These are phyloP conservation scores for Kwoniella botswanensis DNA, from an alignment of 768 basidiomycete genomes.

Conservation along the genomic window DNA sequence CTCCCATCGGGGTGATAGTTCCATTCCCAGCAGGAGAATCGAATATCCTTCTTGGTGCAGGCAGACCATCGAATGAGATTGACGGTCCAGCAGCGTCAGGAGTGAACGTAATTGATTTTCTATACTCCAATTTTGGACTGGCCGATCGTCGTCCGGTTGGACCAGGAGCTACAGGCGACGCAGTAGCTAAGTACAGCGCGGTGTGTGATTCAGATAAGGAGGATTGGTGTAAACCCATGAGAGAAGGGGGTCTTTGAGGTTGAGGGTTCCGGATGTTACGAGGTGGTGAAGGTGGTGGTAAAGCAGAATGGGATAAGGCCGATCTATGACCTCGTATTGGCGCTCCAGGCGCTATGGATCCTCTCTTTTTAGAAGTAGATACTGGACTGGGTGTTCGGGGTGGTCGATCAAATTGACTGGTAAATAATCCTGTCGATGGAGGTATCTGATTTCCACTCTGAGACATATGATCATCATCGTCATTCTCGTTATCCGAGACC, in stretches of 20 bases:
- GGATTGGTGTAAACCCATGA: slow-evolving; percentile 47
- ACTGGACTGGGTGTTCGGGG: slow-evolving; percentile 45
- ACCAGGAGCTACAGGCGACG: slow-evolving; percentile 36
- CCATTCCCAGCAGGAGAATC: slow-evolving; percentile 16
- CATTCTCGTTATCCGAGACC: slow-evolving; percentile 39
- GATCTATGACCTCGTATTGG: slow-evolving; percentile 39
- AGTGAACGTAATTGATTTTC: slow-evolving; percentile 42
- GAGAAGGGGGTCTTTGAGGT: slow-evolving; percentile 32
- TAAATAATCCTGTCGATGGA: slow-evolving; percentile 30
- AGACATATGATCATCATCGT: slow-evolving; percentile 22
- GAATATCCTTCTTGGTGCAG: slow-evolving; percentile 23
- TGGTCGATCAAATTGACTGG: slow-evolving; percentile 41
- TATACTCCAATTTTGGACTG: slow-evolving; percentile 33
- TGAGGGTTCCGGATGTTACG: not conserved
- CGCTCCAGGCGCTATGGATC: slow-evolving; percentile 38
- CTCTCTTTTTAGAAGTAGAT: slow-evolving; percentile 16
- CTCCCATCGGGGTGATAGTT: slow-evolving; percentile 16
- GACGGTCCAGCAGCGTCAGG: slow-evolving; percentile 41
- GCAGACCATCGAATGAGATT: slow-evolving; percentile 29
- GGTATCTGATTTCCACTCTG: slow-evolving; percentile 2
- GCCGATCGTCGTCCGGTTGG: slow-evolving; percentile 28
- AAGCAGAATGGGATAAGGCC: slow-evolving; percentile 28
- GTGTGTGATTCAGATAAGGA: slow-evolving; percentile 53
- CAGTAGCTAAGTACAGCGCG: slow-evolving; percentile 47
- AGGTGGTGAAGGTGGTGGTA: slow-evolving; percentile 21